These are phyloP conservation scores for Mucor ambiguus DNA, from an alignment of 371 early-diverging fungal genomes.

Conservation along the genomic window DNA sequence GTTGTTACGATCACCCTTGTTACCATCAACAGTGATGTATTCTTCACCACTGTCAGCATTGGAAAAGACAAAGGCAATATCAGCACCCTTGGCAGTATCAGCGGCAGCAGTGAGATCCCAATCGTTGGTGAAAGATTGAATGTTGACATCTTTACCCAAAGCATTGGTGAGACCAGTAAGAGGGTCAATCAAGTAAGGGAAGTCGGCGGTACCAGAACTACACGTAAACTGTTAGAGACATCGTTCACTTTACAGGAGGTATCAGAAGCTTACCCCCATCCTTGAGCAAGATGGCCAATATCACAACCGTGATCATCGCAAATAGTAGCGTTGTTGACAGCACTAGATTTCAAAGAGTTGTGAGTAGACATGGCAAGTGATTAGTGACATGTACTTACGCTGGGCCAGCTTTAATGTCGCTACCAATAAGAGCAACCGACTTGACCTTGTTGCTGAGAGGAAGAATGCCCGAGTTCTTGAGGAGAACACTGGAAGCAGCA, in stretches of 20 bases:
- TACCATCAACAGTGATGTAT: slow-evolving; percentile 38
- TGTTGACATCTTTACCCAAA: slow-evolving; percentile 33
- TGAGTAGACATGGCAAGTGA: background rate
- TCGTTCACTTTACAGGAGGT: background rate
- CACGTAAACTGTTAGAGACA: background rate
- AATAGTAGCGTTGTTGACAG: slow-evolving; percentile 22
- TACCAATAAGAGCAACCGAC: slow-evolving; percentile 53
- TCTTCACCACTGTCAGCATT: slow-evolving; percentile 64
- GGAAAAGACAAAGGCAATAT: slow-evolving; percentile 62
- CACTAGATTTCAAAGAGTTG: background rate
- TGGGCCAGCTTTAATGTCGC: slow-evolving; percentile 41
- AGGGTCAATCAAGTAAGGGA: slow-evolving; percentile 58
- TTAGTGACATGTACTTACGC: slow-evolving; percentile 12
- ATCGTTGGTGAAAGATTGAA: slow-evolving; percentile 38
- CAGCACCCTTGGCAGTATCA: slow-evolving; percentile 40
- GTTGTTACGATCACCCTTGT: slow-evolving; percentile 60
- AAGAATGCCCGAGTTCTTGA: slow-evolving; percentile 44
- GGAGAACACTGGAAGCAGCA: slow-evolving; percentile 53
- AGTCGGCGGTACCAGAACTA: slow-evolving; percentile 56
- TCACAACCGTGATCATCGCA: slow-evolving; percentile 36
- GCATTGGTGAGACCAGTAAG: slow-evolving; percentile 42
- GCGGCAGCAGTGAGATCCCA: slow-evolving; percentile 39
- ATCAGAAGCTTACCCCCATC: slow-evolving; percentile 49
- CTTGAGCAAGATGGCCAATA: slow-evolving; percentile 59
- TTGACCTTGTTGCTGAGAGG: slow-evolving; percentile 36